Evolutionary conservation across 805 yeast species (phyloP), one percentile per base, ranked within the genome.

Genomic region (Suhomyces pyralidae): DNA sequence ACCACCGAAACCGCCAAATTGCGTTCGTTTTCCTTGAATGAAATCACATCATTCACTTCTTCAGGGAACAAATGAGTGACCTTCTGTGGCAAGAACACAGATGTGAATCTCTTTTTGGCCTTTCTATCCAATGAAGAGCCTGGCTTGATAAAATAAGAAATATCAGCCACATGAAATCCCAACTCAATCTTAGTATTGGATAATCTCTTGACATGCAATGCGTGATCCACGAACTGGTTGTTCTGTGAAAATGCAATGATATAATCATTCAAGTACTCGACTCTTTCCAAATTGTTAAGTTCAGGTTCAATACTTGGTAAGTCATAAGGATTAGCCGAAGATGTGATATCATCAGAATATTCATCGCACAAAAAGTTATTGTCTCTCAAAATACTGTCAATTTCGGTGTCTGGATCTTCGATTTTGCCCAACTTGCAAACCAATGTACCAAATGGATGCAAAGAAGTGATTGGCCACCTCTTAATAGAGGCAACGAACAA

Each of bases 381-480:
- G 62, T 88, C 98, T 63, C 97, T 83, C 59, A 94, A 77, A 51
- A 94, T 86, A 0, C 97, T 90, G 66, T 87, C 93, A 55, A 91
- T 82, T 67, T 91, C 97, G 42, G 93, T 89, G 20, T 79, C 75
- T 2, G 84, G 80, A 56, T 86, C 93, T 58, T 85, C 89, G 62
- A 88, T 83, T 38, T 83, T 80, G 22, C 99, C 99, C 56, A 94
- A 76, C 60, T 88, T 89, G 45, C 92, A 88, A 24, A 93, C 86
- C 52, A 94, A 76, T 28, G 97, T 91, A 61, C 99, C 99, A 66
- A 94, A 94, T 5, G 99, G 99, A 76, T 94, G 99, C 68, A 94
- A 80, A 0, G 98, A 93, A 8, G 99, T 94, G 69, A 94, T 94
- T 64, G 99, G 99, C 99, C 99, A 94, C 70, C 99, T 86, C 69